Evolutionary conservation across 495 filamentous ascomycete species (phyloP), one percentile per base, ranked within the genome.

Genomic region (Aspergillus olivimuriae): DNA sequence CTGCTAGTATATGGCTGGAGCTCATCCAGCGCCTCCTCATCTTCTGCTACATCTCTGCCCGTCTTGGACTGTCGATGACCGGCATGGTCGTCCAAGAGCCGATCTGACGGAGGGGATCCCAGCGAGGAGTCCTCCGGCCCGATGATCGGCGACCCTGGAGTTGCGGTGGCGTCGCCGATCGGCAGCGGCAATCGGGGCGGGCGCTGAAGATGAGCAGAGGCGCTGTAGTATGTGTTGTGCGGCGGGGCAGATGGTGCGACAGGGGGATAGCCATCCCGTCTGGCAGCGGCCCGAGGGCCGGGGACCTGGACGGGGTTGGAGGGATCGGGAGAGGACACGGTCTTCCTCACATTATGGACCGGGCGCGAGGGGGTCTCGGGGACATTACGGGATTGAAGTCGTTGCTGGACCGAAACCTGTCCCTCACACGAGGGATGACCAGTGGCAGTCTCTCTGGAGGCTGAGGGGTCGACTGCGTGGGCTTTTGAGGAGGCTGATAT

Each of bases 131-230:
- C 72, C 19, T 76, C 70, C 0, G 87, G 76, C 2, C 84, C 79
- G 20, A 68, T 64, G 47, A 94, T 88, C 14, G 89, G 89, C 41
- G 89, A 95, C 5, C 87, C 87, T 4, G 89, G 89, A 1, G 82
- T 86, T 51, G 87, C 82, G 12, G 82, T 73, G 53, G 92, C 87
- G 70, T 94, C 84, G 53, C 87, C 89, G 51, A 96, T 94, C 20
- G 90, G 89, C 42, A 96, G 75, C 34, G 90, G 90, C 52, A 96
- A 71, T 34, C 90, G 84, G 30, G 90, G 90, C 32, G 90, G 89
- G 15, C 86, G 80, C 44, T 77, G 80, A 49, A 85, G 73, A 51
- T 82, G 73, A 15, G 68, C 62, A 17, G 65, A 68, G 21, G 73
- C 66, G 34, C 60, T 68, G 52, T 76, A 77, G 48, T 76, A 72